A percentile compares a stretch with the other conserved stretches of the same genome.
These are phyloP conservation scores for Magnusiomyces ingens DNA, from an alignment of 1,139 yeast species.

Conservation along the genomic window DNA sequence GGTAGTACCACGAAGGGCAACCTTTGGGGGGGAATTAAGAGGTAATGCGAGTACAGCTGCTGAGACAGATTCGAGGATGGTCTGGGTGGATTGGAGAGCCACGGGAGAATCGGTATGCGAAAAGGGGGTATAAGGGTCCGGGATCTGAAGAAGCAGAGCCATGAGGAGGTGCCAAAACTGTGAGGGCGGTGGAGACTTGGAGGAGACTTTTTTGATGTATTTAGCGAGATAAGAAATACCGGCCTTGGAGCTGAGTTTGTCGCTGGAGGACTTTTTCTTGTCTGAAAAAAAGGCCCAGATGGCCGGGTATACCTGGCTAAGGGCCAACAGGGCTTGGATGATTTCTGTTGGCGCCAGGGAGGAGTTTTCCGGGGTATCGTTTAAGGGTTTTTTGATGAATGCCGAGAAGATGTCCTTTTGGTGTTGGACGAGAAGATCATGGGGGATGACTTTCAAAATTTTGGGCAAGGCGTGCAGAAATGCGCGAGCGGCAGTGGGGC, in stretches of 20 bases:
- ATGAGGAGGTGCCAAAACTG: constrained; percentile 4
- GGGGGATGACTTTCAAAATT: not conserved
- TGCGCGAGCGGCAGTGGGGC: not conserved
- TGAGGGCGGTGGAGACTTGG: not conserved
- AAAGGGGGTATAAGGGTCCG: constrained; percentile 2
- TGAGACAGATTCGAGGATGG: not conserved
- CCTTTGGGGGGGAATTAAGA: not conserved
- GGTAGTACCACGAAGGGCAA: not conserved
- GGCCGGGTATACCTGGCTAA: not conserved
- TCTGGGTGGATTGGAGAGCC: not conserved
- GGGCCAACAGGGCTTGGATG: not conserved
- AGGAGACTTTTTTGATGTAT: not conserved
- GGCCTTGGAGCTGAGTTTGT: not conserved
- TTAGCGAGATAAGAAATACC: not conserved
- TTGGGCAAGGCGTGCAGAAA: not conserved
- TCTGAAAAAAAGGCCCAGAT: not conserved
- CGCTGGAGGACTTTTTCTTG: not conserved
- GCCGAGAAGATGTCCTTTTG: constrained; percentile 1
- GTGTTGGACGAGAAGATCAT: not conserved
- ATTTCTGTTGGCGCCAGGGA: not conserved
- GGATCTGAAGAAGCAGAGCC: constrained; percentile 1
- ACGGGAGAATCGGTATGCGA: not conserved
- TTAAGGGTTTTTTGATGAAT: constrained; percentile 3
- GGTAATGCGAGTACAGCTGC: not conserved
- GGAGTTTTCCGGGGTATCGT: not conserved